Evolutionary conservation across 2,329 filamentous ascomycete genomes (phyloP), one percentile per base, ranked within the genome.

Genomic region (Trichoderma koningiopsis): DNA sequence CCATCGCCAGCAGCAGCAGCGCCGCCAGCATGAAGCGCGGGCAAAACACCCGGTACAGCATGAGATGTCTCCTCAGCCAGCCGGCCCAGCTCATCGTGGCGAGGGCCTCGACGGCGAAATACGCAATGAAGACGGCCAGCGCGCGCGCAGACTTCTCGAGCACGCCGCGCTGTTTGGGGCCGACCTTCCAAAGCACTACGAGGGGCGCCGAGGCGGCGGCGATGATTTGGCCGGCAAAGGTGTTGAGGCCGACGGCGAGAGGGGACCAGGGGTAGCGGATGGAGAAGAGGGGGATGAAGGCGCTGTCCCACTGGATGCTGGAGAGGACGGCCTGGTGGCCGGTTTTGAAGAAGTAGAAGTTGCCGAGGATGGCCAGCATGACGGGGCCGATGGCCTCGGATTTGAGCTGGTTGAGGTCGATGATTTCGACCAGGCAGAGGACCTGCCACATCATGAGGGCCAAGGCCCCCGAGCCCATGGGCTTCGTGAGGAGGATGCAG

Each of bases 321-420:
- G 90, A 87, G 29, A 97, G 86, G 0, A 90, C 91, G 14, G 95
- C 95, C 81, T 98, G 95, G 80, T 99, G 96, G 71, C 96, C 96
- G 0, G 96, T 99, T 78, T 97, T 97, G 88, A 99, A 99, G 84
- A 90, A 99, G 83, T 97, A 91, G 80, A 95, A 97, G 75, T 92
- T 93, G 70, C 94, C 96, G 0, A 99, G 88, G n/a, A 98, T 82
- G 13, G 90, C 95, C 31, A 98, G 87, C 72, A 96, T 86, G 49
- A 96, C 83, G 24, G 96, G 94, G 0, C 94, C 95, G 74, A 98
- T 91, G 7, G 93, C 85, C 56, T 89, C 89, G 60, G 87, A 83
- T 19, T 90, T 88, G 49, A 91, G 78, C 70, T 81, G 78, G 76
- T 88, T 86, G 73, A 88, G 82, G 76, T 91, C 87, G 58, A 90